A percentile compares a stretch with the other conserved stretches of the same genome.
phyloP scores from a whole-genome alignment of 1,284 basidiomycete genomes.

The Singerocomus inundabilis region DNA sequence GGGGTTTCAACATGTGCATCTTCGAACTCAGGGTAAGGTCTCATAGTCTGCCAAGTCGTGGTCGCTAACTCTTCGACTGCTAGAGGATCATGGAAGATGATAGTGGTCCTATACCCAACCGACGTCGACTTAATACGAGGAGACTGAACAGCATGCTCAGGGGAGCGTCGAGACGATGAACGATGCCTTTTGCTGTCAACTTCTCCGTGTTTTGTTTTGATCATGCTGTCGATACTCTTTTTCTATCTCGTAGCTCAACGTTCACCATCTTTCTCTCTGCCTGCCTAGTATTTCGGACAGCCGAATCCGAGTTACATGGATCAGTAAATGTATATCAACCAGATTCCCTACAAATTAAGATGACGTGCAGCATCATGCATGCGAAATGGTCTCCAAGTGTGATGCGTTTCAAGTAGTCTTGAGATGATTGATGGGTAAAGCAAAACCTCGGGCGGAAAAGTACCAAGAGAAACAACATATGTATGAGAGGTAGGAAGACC shows the following conservation, averaged over 20 bases:
- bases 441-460: conserved; percentile 11
- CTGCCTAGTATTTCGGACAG: neutral
- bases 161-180: neutral
- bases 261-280: too few relatives aligned
- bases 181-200: neutral
- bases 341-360: conserved; percentile 13
- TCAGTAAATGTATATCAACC: conserved; percentile 17
- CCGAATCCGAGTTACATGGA: conserved; percentile 7
- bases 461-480: conserved; percentile 20
- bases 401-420: conserved; percentile 1
- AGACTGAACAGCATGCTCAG: conserved; percentile 19
- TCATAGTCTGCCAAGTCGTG: neutral
- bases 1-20: conserved; percentile 29
- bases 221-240: conserved; percentile 10
- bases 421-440: conserved; percentile 3
- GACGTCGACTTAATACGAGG: conserved; percentile 16
- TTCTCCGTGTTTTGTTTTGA: neutral
- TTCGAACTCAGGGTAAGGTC: conserved; percentile 28
- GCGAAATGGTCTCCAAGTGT: conserved; percentile 8
- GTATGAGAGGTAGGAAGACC: conserved; percentile 15
- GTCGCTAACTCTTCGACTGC: conserved; percentile 1
- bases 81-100: conserved; percentile 28
- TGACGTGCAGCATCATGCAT: conserved; percentile 9
- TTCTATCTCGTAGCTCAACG: neutral
- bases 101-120: conserved; percentile 19